phyloP scores from a whole-genome alignment of 2,329 filamentous ascomycete species.

The Leptographium flavum region DNA sequence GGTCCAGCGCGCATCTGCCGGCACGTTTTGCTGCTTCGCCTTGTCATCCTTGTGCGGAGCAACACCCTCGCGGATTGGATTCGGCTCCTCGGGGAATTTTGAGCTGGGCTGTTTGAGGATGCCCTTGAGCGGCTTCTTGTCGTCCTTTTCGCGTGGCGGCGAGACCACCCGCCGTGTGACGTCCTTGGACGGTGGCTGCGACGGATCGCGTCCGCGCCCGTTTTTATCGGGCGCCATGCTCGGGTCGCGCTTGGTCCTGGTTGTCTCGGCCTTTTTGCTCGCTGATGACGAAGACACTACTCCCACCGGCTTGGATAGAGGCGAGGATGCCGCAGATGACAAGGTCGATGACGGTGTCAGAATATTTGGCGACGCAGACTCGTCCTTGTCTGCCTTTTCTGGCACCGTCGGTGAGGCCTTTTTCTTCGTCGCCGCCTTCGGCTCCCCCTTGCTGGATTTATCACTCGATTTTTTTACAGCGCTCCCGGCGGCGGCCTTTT shows the following conservation, averaged over 20 bases:
- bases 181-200: slow-evolving; percentile 4
- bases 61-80: slow-evolving; percentile 76
- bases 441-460: background rate
- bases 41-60: slow-evolving; percentile 84
- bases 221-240: background rate
- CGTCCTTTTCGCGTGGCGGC: slow-evolving; percentile 40
- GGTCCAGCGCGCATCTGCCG: slow-evolving; percentile 74
- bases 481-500: background rate
- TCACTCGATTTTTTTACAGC: background rate
- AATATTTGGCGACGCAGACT: slow-evolving; percentile 6
- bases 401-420: background rate
- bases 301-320: slow-evolving; percentile 18
- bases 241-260: background rate
- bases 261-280: background rate
- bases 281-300: slow-evolving; percentile 5
- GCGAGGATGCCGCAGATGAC: slow-evolving; percentile 8
- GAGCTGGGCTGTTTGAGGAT: slow-evolving; percentile 73
- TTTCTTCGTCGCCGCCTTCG: background rate
- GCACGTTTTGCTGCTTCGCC: slow-evolving; percentile 52
- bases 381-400: background rate
- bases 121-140: slow-evolving; percentile 53
- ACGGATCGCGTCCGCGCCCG: slow-evolving; percentile 3
- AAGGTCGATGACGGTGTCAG: slow-evolving; percentile 10
- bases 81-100: slow-evolving; percentile 76
- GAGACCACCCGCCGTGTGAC: slow-evolving; percentile 52